These are phyloP conservation scores for Triticum aestivum DNA, from an alignment of 176 grass and related monocot genomes.

Conservation along the genomic window IWGSC_CS_RefSeq_v2.1 NC_057805.1:29815685-29816184, in stretches of 20 bases:
- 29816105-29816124: neutral
- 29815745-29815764: neutral
- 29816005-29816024: neutral
- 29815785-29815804: conserved; percentile 8
- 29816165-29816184: neutral
- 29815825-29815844: conserved; percentile 6
- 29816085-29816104: neutral
- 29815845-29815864: neutral
- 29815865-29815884: neutral
- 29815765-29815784: neutral
- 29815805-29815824: conserved; percentile 16
- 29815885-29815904: neutral
- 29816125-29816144: neutral
- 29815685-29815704: neutral
- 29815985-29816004: neutral
- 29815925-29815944: neutral
- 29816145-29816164: neutral
- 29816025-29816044: neutral
- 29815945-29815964: neutral
- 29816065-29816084: neutral
- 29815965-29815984: neutral
- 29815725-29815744: neutral
- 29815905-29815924: neutral
- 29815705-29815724: neutral
- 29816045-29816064: neutral